Evolutionary conservation across 148 eudicot species (phyloP).

Genomic region (Arctostaphylos glauca): DNA sequence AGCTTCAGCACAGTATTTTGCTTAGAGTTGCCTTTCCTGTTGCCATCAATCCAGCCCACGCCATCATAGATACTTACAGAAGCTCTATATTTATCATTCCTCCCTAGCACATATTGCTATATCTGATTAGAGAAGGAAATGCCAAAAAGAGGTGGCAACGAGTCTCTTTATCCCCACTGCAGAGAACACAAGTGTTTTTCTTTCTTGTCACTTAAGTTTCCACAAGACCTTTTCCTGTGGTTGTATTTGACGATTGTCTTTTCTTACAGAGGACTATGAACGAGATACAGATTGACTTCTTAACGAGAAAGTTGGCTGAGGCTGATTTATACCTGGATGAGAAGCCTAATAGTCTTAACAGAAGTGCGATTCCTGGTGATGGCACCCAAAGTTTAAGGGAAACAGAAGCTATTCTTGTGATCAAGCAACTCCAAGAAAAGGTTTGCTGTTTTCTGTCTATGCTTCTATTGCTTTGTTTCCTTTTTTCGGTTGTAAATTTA

Average conservation of each 20-base stretch:
- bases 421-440: conserved; percentile 76
- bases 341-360: conserved; percentile 15
- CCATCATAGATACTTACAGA: background rate
- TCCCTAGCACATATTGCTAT: background rate
- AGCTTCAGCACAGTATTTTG: background rate
- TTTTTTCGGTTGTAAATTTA: background rate
- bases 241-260: conserved; percentile 10
- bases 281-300: conserved; percentile 66
- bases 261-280: conserved; percentile 53
- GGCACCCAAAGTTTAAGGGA: conserved; percentile 33
- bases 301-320: conserved; percentile 57
- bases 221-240: conserved; percentile 5
- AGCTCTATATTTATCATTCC: background rate
- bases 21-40: background rate
- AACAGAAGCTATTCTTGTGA: conserved; percentile 56
- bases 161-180: background rate
- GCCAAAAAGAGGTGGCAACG: background rate
- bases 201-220: background rate
- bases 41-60: background rate
- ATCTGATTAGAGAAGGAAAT: background rate
- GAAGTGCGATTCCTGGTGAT: conserved; percentile 19
- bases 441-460: conserved; percentile 27
- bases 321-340: conserved; percentile 26
- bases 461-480: background rate
- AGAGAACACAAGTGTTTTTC: background rate